phyloP scores from a whole-genome alignment of 2,329 filamentous ascomycete genomes.

The Alternaria brassicicola region DNA sequence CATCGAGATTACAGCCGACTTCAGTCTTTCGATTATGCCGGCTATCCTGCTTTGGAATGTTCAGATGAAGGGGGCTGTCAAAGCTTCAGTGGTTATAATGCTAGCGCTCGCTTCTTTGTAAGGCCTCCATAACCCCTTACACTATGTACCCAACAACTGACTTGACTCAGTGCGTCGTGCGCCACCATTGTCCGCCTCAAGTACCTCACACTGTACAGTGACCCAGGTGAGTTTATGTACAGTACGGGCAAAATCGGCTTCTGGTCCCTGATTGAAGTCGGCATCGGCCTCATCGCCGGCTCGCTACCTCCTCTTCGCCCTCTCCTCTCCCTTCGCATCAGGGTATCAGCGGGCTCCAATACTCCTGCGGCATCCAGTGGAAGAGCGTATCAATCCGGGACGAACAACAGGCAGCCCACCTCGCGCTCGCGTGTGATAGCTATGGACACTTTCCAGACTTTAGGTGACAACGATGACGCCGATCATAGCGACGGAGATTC shows the following conservation, averaged over 20 bases:
- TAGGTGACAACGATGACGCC: conserved; percentile 18
- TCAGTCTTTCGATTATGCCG: conserved; percentile 27
- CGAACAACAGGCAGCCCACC: conserved; percentile 1
- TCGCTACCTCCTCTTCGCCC: conserved; percentile 54
- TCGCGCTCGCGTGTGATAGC: conserved; percentile 15
- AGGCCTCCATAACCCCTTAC: conserved; percentile 14
- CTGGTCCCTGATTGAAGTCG: conserved; percentile 56
- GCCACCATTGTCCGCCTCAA: conserved; percentile 51
- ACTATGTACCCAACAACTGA: not conserved
- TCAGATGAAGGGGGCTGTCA: conserved; percentile 47
- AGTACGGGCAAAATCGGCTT: conserved; percentile 52
- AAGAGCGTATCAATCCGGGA: conserved; percentile 16
- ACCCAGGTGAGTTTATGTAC: conserved; percentile 51
- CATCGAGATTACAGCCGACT: conserved; percentile 29
- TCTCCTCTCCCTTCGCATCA: conserved; percentile 40
- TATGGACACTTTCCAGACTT: conserved; percentile 25
- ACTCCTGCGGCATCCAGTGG: conserved; percentile 28
- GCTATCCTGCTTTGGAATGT: conserved; percentile 30
- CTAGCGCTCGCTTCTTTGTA: conserved; percentile 52
- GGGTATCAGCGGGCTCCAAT: conserved; percentile 19
- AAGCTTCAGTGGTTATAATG: conserved; percentile 49
- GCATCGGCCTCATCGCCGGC: conserved; percentile 55
- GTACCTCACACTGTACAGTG: conserved; percentile 51
- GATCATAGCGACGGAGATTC: conserved; percentile 37
- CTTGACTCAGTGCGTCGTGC: conserved; percentile 41